Percentiles rank a stretch among this genome's conserved stretches.
Conservation (phyloP, 1,284 basidiomycete species). For the Apiotrichum akiyoshidainum region DNA sequence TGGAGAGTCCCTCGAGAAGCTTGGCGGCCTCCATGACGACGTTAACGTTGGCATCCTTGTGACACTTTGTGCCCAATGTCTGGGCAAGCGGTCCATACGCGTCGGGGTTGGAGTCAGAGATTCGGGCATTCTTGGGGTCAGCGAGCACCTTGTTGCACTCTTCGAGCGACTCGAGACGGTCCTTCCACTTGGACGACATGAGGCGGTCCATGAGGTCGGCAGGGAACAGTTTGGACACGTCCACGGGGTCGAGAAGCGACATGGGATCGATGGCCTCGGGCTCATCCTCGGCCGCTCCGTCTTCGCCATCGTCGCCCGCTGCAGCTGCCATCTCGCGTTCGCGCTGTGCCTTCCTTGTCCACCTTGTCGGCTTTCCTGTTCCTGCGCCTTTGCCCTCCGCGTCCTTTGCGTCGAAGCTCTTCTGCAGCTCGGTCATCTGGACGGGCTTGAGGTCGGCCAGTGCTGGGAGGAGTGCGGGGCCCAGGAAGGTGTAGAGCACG, state of each 20-base stretch:
- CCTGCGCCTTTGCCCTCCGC: constrained; percentile 78
- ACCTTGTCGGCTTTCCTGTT: constrained; percentile 69
- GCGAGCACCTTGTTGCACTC: constrained; percentile 72
- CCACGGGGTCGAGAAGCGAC: constrained; percentile 76
- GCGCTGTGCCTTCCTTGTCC: constrained; percentile 73
- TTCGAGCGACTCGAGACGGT: constrained; percentile 88
- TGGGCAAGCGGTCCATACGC: constrained; percentile 47
- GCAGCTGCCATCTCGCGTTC: constrained; percentile 61
- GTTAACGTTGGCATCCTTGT: constrained; percentile 90
- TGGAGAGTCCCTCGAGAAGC: constrained; percentile 81
- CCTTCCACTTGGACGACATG: constrained; percentile 95
- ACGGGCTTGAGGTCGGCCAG: constrained; percentile 93
- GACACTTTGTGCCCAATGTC: constrained; percentile 74
- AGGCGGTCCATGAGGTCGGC: constrained; percentile 69
- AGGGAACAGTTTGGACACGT: constrained; percentile 73
- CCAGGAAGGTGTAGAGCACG: constrained; percentile 82
- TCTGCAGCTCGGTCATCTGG: constrained; percentile 94
- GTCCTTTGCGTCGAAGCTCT: constrained; percentile 81
- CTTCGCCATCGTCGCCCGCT: constrained; percentile 44
- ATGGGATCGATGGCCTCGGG: constrained; percentile 65
- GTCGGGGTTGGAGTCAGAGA: constrained; percentile 66
- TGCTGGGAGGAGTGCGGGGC: constrained; percentile 79
- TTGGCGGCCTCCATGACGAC: constrained; percentile 88
- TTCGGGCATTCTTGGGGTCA: constrained; percentile 62
- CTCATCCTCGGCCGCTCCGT: constrained; percentile 47